Percentiles rank a stretch among this genome's conserved stretches.
phyloP scores from a whole-genome alignment of 1,139 yeast species.

The Kodamaea suecica region DNA sequence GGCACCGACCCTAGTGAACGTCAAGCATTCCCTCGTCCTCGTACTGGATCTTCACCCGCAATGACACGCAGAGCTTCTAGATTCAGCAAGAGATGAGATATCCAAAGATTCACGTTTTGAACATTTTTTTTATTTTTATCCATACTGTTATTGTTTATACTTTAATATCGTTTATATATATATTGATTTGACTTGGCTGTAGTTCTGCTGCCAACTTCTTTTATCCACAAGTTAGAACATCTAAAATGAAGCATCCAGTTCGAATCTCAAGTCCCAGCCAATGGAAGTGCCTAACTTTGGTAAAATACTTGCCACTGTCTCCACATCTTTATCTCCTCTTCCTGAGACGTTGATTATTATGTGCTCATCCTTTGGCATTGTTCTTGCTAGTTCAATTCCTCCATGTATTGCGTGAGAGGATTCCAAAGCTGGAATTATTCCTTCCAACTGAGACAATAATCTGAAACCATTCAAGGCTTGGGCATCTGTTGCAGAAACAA shows the following conservation, averaged over 20 bases:
- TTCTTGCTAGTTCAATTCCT: conserved; percentile 84
- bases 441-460: conserved; percentile 86
- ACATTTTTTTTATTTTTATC: too few relatives aligned
- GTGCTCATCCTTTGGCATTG: conserved; percentile 76
- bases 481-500: conserved; percentile 89
- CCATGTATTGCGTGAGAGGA: conserved; percentile 95
- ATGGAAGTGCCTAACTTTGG: conserved; percentile 87
- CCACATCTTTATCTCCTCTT: conserved; percentile 99
- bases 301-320: conserved; percentile 90
- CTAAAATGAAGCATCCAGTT: conserved; percentile 52
- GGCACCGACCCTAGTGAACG: conserved; percentile 20
- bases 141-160: too few relatives aligned
- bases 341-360: conserved; percentile 90
- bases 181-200: too few relatives aligned
- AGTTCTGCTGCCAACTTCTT: too few relatives aligned
- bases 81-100: conserved; percentile 12
- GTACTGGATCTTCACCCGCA: conserved; percentile 25
- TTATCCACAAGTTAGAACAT: too few relatives aligned
- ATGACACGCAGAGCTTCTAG: conserved; percentile 19
- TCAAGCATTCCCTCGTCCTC: conserved; percentile 31
- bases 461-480: conserved; percentile 90
- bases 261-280: conserved; percentile 95
- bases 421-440: conserved; percentile 97
- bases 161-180: too few relatives aligned
- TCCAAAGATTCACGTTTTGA: too few relatives aligned